Conservation (phyloP, 2,329 filamentous ascomycete species). For the Cercospora zeina region DNA sequence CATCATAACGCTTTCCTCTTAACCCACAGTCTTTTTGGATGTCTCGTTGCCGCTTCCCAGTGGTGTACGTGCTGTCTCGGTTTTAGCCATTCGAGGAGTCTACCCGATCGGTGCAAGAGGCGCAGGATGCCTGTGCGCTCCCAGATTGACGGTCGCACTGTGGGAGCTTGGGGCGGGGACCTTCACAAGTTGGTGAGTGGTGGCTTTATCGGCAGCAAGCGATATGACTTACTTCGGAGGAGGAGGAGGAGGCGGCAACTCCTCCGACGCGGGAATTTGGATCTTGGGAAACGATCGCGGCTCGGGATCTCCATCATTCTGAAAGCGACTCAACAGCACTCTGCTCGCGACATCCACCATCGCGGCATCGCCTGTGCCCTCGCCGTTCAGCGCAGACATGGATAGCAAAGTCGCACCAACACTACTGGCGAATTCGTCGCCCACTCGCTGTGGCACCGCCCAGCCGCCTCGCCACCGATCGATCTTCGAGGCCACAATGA, state of each 20-base stretch:
- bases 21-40: background rate
- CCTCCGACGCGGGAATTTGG: background rate
- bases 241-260: background rate
- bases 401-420: slow-evolving; percentile 14
- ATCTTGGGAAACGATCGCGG: background rate
- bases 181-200: background rate
- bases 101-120: slow-evolving; percentile 12
- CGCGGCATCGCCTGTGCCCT: slow-evolving; percentile 16
- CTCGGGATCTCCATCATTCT: slow-evolving; percentile 17
- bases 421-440: slow-evolving; percentile 13
- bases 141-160: slow-evolving; percentile 12
- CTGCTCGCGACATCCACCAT: slow-evolving; percentile 18
- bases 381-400: slow-evolving; percentile 21
- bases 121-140: slow-evolving; percentile 8
- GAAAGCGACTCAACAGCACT: slow-evolving; percentile 12
- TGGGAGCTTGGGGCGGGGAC: slow-evolving; percentile 1
- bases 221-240: slow-evolving; percentile 6
- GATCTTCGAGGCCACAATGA: slow-evolving; percentile 17
- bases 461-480: slow-evolving; percentile 22
- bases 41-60: slow-evolving; percentile 5
- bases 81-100: slow-evolving; percentile 8
- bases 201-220: background rate
- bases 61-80: slow-evolving; percentile 8
- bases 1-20: background rate
- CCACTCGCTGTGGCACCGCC: slow-evolving; percentile 14